Base-by-base conservation (phyloP, 306 rosid species). In the Erythrophleum fordii region DNA sequence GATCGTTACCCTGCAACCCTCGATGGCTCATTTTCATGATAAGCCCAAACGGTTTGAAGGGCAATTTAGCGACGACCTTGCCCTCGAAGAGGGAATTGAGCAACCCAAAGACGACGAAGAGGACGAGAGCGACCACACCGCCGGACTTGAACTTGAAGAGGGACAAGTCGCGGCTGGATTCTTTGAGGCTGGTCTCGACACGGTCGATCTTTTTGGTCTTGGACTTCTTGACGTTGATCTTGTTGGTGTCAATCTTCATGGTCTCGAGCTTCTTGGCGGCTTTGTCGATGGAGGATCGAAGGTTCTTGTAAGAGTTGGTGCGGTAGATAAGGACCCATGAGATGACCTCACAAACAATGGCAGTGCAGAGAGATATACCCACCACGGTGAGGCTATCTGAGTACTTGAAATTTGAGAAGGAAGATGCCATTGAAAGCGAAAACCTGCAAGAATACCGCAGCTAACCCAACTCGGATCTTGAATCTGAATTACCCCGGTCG, bases 191-290 rank as follows among this genome's bases (percentile, higher is more conserved):
- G 66, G 96, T 91, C 90, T 95, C 99, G 25, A 95, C 98, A 58
- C 98, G 99, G 45, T 95, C 99, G 73, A 95, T 95, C 91, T 95
- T 95, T 85, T 95, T 95, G 86, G 94, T 90, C 77, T 96, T 96
- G 37, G 99, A 96, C 73, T 93, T 93, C 70, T 92, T 96, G 76
- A 78, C 29, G 77, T 86, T 77, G 81, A 93, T 81, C 77, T 88
- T 88, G 80, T 85, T 80, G 88, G 88, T 73, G 51, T 92, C 98
- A 5, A 92, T 88, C 87, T 95, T 95, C 98, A 95, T 95, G 41
- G 96, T 91, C 93, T 95, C 99, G 67, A 96, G 97, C 88, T 96
- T 96, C 88, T 96, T 96, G 68, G 98, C 80, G 80, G 99, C 98
- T 77, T 89, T 96, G 88, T 96, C 99, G 25, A 96, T 96, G 82